These are phyloP conservation scores for Histomonas meleagridis DNA, from an alignment of 208 protist genomes.

Conservation along the genomic window DNA sequence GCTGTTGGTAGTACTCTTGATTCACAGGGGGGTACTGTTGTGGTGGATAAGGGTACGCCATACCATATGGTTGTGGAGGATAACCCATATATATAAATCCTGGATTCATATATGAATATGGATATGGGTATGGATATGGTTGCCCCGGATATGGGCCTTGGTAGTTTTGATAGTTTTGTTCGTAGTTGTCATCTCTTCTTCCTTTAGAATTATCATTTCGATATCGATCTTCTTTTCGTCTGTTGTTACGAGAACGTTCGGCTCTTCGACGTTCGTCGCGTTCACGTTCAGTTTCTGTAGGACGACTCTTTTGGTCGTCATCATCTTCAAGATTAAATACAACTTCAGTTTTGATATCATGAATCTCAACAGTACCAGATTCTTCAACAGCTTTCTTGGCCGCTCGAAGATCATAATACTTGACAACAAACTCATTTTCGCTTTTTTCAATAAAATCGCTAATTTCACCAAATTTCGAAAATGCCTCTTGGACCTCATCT, in stretches of 20 bases:
- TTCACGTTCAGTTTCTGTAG: not conserved
- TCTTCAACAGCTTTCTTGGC: not conserved
- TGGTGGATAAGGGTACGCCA: not conserved
- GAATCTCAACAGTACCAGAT: not conserved
- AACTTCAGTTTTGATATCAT: not conserved
- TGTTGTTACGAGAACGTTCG: not conserved
- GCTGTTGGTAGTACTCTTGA: not conserved
- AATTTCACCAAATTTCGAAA: not conserved
- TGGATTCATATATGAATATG: not conserved
- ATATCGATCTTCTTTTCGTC: not conserved
- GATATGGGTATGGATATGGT: not conserved
- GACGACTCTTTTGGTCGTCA: not conserved
- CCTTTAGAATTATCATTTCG: not conserved
- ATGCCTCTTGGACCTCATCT: not conserved
- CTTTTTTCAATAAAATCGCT: not conserved
- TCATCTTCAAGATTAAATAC: not conserved
- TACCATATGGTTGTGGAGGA: no score
- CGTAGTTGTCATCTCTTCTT: not conserved
- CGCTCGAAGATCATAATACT: not conserved
- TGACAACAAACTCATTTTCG: not conserved
- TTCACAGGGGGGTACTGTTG: not conserved
- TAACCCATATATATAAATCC: no score
- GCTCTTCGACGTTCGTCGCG: not conserved
- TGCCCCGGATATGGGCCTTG: not conserved
- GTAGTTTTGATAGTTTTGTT: not conserved